phyloP scores from a whole-genome alignment of 2,329 filamentous ascomycete genomes.

The Neofusicoccum cordaticola region DNA sequence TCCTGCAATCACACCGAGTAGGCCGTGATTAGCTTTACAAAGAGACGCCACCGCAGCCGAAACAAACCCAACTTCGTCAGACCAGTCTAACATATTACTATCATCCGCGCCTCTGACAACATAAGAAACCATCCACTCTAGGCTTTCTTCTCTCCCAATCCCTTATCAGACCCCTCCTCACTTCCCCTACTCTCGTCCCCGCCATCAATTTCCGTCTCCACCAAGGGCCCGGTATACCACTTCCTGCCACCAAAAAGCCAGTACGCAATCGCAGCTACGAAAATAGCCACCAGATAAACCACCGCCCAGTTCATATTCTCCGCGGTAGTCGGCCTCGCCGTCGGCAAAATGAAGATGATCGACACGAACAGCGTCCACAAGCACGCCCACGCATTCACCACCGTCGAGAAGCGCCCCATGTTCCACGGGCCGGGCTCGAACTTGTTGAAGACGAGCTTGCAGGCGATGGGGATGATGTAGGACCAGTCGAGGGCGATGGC shows the following conservation, averaged over 20 bases:
- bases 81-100: no score
- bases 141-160: not conserved
- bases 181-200: not conserved
- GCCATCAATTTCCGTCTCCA: slow-evolving; percentile 15
- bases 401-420: slow-evolving; percentile 17
- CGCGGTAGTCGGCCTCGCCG: slow-evolving; percentile 18
- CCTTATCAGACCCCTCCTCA: not conserved
- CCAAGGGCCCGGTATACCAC: slow-evolving; percentile 21
- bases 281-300: slow-evolving; percentile 19
- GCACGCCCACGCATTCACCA: slow-evolving; percentile 20
- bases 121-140: no score
- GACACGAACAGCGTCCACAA: slow-evolving; percentile 19
- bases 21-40: no score
- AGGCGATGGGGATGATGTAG: slow-evolving; percentile 60
- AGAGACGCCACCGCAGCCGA: no score
- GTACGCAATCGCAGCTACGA: slow-evolving; percentile 16
- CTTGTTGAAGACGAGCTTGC: slow-evolving; percentile 65
- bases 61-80: no score
- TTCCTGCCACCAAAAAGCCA: slow-evolving; percentile 20
- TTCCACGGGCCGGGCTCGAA: slow-evolving; percentile 29
- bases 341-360: slow-evolving; percentile 21
- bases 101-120: no score
- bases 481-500: slow-evolving; percentile 56
- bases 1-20: no score
- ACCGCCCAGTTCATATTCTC: slow-evolving; percentile 22